Evolutionary conservation across 768 basidiomycete genomes (phyloP), one percentile per base, ranked within the genome.

Genomic region (Collybiopsis luxurians): DNA sequence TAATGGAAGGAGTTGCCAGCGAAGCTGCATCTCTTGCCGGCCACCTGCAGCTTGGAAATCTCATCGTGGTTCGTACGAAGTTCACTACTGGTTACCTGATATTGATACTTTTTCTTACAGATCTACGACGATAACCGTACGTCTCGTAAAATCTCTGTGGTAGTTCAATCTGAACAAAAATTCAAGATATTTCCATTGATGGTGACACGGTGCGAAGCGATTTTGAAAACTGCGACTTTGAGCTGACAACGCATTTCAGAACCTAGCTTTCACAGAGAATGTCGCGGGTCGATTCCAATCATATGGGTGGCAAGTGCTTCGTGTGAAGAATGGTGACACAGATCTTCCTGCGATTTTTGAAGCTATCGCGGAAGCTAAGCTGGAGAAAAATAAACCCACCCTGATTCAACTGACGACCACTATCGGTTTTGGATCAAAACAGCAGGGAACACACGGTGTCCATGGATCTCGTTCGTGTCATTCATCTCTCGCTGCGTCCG

Each of bases 51-150:
- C 83, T 98, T 40, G 94, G 92, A 55, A 97, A 95, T 74, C 79
- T 98, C 65, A 87, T 98, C 66, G 91, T 90, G 57, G 90, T 92
- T 70, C 67, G 90, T 82, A 27, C 46, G 26, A 12, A 5, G 21
- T 27, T 9, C 38, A 44, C 1, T 23, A 45, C 42, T 27, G 11
- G n/a, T n/a, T n/a, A n/a, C n/a, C n/a, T n/a, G n/a, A n/a, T n/a
- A n/a, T n/a, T n/a, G n/a, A n/a, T n/a, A n/a, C n/a, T n/a, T n/a
- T n/a, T n/a, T n/a, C n/a, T n/a, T n/a, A n/a, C n/a, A 91, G 90
- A 79, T 97, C 67, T 97, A 95, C 73, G 95, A 98, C 67, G 94
- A 97, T 75, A 97, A 98, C 76, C 90, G 91, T 93, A 71, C 66
- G 52, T 39, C 23, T 47, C 23, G 27, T 12, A 38, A 21, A 54